Base-by-base conservation (phyloP, 768 basidiomycete species). In the Russula foetens region DNA sequence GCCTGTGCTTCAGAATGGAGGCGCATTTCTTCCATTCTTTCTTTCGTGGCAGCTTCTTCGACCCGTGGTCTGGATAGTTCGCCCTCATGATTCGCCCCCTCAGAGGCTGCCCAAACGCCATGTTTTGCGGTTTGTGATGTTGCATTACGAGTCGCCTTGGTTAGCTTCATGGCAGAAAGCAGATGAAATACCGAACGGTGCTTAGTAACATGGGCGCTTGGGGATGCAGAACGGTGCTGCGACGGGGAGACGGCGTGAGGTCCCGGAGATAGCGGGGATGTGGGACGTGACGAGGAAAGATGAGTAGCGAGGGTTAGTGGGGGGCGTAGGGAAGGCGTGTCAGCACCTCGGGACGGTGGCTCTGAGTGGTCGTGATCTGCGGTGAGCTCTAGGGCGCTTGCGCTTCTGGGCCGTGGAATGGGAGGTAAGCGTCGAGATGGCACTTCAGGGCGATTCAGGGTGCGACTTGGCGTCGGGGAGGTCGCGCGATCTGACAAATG, bases 151-250 rank as follows among this genome's bases (percentile, higher is more conserved):
- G 29, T 29, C 24, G 33, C 11, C 43, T 38, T 60, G 24, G 39
- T 28, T 8, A 43, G 12, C 19, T 49, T 60, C 5, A 38, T 8
- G n/a, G 26, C 28, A 19, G 53, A n/a, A 44, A 60, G 19, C 19
- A 43, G 33, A n/a, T n/a, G 31, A 43, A 61, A 51, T 8, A 11
- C 26, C 4, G 60, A 61, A 56, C 54, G 60, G 14, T 41, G 28
- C 41, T 50, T 50, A 43, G 17, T 0, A 19, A n/a, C 12, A 15
- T 43, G 39, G 14, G 24, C 1, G 35, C 6, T 17, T n/a, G 26
- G 31, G 46, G 53, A 19, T 35, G 26, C 31, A 19, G 31, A 17
- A 50, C 19, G 15, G n/a, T 21, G 5, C 17, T 44, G 44, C 12
- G 28, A 41, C 3, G 28, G 17, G n/a, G 31, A 4, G 19, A 3